Evolutionary conservation across 805 yeast genomes (phyloP).

Genomic region (Metschnikowia lachancei): DNA sequence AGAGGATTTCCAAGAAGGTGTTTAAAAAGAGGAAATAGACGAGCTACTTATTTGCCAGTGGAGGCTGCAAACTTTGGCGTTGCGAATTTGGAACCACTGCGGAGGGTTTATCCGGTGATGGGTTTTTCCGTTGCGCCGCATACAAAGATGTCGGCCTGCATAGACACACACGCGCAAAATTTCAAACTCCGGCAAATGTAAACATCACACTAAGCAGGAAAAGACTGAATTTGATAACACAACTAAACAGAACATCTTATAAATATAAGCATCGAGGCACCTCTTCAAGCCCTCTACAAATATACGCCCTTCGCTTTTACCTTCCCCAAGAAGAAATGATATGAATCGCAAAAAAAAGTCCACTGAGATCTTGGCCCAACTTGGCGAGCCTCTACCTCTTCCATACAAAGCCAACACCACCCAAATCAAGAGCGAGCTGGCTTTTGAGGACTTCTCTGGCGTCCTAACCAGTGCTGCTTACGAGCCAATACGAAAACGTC

Average conservation of each 20-base stretch:
- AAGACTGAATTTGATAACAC: too few species aligned
- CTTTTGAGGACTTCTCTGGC: neutral
- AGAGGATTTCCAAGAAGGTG: slow-evolving; percentile 27
- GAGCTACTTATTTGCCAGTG: too few species aligned
- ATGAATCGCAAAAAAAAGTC: slow-evolving; percentile 19
- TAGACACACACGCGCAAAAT: neutral
- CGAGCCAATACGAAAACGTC: slow-evolving; percentile 9
- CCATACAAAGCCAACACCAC: slow-evolving; percentile 25
- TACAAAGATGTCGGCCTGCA: neutral
- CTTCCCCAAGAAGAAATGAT: slow-evolving; percentile 7
- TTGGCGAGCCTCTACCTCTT: slow-evolving; percentile 39
- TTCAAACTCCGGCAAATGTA: slow-evolving; percentile 2
- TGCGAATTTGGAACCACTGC: too few species aligned
- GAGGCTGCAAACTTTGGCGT: too few species aligned
- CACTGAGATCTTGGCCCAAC: slow-evolving; percentile 19
- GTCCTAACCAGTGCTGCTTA: neutral
- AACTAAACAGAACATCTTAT: too few species aligned
- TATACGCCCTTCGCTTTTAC: too few species aligned
- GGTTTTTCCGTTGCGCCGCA: too few species aligned
- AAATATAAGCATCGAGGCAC: too few species aligned
- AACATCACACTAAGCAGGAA: slow-evolving; percentile 1
- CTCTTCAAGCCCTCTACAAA: too few species aligned
- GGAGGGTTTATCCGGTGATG: too few species aligned
- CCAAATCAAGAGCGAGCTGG: slow-evolving; percentile 8
- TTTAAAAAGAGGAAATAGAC: slow-evolving; percentile 17